Base-by-base conservation (phyloP, 148 eudicot species). In the Silene latifolia region DNA sequence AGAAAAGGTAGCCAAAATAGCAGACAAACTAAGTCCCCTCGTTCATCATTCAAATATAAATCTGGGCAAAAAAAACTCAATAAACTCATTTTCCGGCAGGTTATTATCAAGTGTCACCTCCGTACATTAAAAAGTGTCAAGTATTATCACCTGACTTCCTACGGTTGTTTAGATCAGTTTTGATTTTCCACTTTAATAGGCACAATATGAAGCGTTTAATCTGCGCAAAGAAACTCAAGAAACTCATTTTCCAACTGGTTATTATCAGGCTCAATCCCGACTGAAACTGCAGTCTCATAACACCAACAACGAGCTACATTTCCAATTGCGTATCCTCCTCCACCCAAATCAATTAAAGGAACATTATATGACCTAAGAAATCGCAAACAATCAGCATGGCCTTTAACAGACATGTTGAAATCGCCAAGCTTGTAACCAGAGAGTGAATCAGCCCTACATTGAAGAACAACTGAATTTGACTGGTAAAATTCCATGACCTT, bases 101-200 rank as follows among this genome's bases (percentile, higher is more conserved):
- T n/a, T n/a, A n/a, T n/a, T n/a, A n/a, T n/a, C n/a, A n/a, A n/a
- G n/a, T n/a, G n/a, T n/a, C n/a, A n/a, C n/a, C n/a, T n/a, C n/a
- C n/a, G n/a, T n/a, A n/a, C n/a, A n/a, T n/a, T n/a, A n/a, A n/a
- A n/a, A n/a, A n/a, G n/a, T n/a, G n/a, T n/a, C n/a, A n/a, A n/a
- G n/a, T n/a, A n/a, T n/a, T n/a, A 44, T 84, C 73, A 91, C 98
- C 96, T 87, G 46, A 93, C 90, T 60, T 87, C 90, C 80, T 90
- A 93, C 85, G 90, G 60, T 79, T 93, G 93, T 71, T 84, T 86
- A 57, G 87, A 82, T 29, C 93, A 79, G 67, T 90, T 92, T 82
- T 92, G 88, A 80, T 92, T 90, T 82, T 88, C 96, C 96, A 92
- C 88, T 82, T 90, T 92, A 86, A 95, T 92, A 58, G 96, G 90